Base-by-base conservation (phyloP, 1,284 basidiomycete genomes). In the Rhodotorula glutinis region DNA sequence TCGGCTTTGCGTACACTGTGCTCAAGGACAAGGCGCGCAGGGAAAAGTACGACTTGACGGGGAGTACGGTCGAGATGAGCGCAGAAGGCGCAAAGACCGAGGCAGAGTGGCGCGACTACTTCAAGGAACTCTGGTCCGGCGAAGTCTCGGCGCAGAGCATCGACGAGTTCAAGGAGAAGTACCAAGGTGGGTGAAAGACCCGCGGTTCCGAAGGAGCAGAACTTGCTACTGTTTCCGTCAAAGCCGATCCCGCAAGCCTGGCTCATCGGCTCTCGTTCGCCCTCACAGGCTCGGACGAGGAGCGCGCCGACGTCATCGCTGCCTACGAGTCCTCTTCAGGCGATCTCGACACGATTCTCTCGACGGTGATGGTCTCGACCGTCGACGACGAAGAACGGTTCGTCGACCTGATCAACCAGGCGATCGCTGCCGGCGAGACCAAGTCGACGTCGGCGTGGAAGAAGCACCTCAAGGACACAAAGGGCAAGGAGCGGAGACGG, bases 101-200 rank as follows among this genome's bases (percentile, higher is more conserved):
- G 72, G 88, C 86, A 66, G 91, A 91, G 8, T 97, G 93, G 93
- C 90, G 92, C 73, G 85, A 88, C 23, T 97, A 97, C 80, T 97
- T 96, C 76, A 87, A 88, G 76, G 87, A 88, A 64, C 80, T 96
- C 74, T 96, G 94, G 73, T 83, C 86, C 54, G 75, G 73, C 14
- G 71, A 76, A 57, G 89, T 95, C 25, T 94, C 91, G 63, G 85
- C 87, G 72, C 86, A 86, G 69, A 88, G 87, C 76, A 82, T 97
- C 53, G 91, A 95, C 74, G 89, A 95, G 76, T 85, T 93, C 84
- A 93, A 91, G 84, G 85, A 85, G 72, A 86, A 86, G 76, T 97
- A 97, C 79, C 92, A 96, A 82, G 91, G 93, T 89, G 73, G 57
- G 80, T 33, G 19, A 14, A 8, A 41, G 13, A 16, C 23, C 3